A percentile compares a stretch with the other conserved stretches of the same genome.
phyloP scores from a whole-genome alignment of 345 rosid species.

The Rhizophora apiculata region DNA sequence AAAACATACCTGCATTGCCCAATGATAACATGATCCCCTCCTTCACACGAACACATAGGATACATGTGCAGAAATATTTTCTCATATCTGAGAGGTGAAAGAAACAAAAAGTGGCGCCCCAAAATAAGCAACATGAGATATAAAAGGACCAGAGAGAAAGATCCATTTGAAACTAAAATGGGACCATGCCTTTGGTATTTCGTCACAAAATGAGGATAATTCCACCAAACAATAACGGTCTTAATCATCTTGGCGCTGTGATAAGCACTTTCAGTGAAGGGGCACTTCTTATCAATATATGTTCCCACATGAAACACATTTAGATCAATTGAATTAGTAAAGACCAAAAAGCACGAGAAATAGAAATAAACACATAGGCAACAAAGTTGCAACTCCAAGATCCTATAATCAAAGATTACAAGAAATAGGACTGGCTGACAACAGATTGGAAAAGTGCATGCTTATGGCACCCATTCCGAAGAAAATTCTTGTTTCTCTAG shows the following conservation, averaged over 20 bases:
- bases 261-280: slow-evolving; percentile 73
- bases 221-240: slow-evolving; percentile 78
- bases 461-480: too few species aligned
- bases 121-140: too few species aligned
- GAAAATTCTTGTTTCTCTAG: too few species aligned
- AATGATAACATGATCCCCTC: slow-evolving; percentile 62
- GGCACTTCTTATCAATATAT: slow-evolving; percentile 81
- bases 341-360: neutral
- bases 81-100: slow-evolving; percentile 42
- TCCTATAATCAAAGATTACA: too few species aligned
- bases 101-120: neutral
- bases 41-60: slow-evolving; percentile 78
- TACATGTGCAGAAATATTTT: slow-evolving; percentile 66
- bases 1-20: slow-evolving; percentile 70
- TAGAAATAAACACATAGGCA: neutral
- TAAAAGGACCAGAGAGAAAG: neutral
- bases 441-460: too few species aligned
- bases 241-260: slow-evolving; percentile 53
- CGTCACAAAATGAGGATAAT: slow-evolving; percentile 76
- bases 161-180: neutral
- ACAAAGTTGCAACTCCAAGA: too few species aligned
- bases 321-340: neutral
- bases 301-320: slow-evolving; percentile 35
- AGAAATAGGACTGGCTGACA: too few species aligned
- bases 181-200: slow-evolving; percentile 69